Percentiles rank a stretch among this genome's conserved stretches.
Evolutionary conservation across 495 filamentous ascomycete species (phyloP).

Genomic region (Tetracladium marchalianum): DNA sequence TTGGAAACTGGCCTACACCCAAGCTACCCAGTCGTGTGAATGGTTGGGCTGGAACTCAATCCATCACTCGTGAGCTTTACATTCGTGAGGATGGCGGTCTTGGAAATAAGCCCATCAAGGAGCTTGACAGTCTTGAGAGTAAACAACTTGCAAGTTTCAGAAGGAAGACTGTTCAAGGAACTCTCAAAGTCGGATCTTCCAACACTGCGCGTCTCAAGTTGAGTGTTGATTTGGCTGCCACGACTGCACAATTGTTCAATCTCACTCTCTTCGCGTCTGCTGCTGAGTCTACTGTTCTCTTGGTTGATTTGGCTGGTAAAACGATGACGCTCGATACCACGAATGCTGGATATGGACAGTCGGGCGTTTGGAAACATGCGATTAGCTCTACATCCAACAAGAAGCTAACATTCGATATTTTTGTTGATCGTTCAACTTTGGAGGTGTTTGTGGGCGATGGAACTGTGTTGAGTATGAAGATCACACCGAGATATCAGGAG

Average conservation of each 20-base stretch:
- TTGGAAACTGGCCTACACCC: constrained; percentile 10
- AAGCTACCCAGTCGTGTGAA: constrained; percentile 12
- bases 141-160: not conserved
- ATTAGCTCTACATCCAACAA: not conserved
- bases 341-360: constrained; percentile 15
- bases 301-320: not conserved
- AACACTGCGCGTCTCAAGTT: constrained; percentile 9
- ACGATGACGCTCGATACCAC: constrained; percentile 12
- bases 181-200: constrained; percentile 5
- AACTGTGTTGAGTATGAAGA: constrained; percentile 6
- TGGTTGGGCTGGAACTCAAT: constrained; percentile 10
- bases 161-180: constrained; percentile 6
- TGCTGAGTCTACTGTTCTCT: constrained; percentile 3
- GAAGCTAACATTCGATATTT: constrained; percentile 3
- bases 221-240: constrained; percentile 2
- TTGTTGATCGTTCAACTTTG: constrained; percentile 12
- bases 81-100: constrained; percentile 9
- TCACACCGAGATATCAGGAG: constrained; percentile 11
- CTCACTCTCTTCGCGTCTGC: constrained; percentile 1
- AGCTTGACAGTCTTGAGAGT: not conserved
- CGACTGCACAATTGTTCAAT: constrained; percentile 7
- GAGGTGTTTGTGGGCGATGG: constrained; percentile 13
- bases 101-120: constrained; percentile 8
- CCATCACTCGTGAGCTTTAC: constrained; percentile 9
- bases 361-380: constrained; percentile 3